These are phyloP conservation scores for Penicillium sp. DNA, from an alignment of 2,329 filamentous ascomycete genomes.

Conservation along the genomic window DNA sequence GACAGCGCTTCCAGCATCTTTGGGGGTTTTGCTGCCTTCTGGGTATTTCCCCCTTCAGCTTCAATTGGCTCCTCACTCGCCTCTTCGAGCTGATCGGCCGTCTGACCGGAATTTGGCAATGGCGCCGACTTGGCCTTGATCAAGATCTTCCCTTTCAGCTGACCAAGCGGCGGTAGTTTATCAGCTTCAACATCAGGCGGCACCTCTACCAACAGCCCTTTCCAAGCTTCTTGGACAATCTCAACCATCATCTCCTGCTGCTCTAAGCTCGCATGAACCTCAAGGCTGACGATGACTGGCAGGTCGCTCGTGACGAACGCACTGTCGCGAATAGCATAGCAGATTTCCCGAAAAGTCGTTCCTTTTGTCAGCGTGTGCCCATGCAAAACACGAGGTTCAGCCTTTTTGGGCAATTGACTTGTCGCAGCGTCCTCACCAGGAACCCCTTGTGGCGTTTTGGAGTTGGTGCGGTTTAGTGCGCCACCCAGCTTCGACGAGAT, in stretches of 20 bases:
- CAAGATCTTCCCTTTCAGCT: conserved; percentile 72
- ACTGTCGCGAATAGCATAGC: conserved; percentile 67
- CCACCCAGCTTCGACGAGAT: conserved; percentile 22
- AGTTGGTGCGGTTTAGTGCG: conserved; percentile 19
- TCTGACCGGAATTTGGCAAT: conserved; percentile 34
- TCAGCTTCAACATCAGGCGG: conserved; percentile 50
- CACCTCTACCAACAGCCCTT: conserved; percentile 63
- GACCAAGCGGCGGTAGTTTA: conserved; percentile 61
- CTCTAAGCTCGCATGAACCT: conserved; percentile 74
- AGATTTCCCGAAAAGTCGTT: conserved; percentile 83
- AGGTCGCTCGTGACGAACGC: conserved; percentile 71
- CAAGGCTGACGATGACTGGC: conserved; percentile 84
- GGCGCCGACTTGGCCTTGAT: conserved; percentile 70
- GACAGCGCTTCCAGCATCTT: conserved; percentile 69
- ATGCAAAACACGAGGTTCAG: conserved; percentile 75
- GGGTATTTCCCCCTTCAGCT: conserved; percentile 3
- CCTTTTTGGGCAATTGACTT: conserved; percentile 20
- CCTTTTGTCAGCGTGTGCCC: conserved; percentile 80
- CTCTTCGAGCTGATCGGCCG: conserved; percentile 17
- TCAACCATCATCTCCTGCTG: conserved; percentile 91
- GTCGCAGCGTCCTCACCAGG: not conserved
- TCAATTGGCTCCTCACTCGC: conserved; percentile 1
- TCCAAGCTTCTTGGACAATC: conserved; percentile 89
- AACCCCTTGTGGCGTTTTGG: conserved; percentile 2
- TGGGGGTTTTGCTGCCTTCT: conserved; percentile 39